Conservation (phyloP, 495 filamentous ascomycete species). For the Trypethelium eluteriae region DNA sequence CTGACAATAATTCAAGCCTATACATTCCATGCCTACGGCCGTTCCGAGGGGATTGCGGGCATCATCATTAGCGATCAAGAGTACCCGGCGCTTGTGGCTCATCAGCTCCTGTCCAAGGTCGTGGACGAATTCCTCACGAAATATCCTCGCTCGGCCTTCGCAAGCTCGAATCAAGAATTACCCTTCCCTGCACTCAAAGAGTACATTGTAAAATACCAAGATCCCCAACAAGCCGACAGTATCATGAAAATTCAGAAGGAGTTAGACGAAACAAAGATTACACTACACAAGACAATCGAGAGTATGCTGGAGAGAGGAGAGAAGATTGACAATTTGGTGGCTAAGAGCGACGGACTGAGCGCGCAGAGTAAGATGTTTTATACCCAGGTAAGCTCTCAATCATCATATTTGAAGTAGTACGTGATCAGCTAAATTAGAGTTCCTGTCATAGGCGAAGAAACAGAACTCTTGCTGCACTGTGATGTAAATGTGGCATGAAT, state of each 20-base stretch:
- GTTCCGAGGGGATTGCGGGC: conserved; percentile 76
- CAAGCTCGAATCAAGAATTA: conserved; percentile 47
- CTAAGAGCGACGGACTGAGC: conserved; percentile 80
- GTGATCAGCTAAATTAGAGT: not conserved
- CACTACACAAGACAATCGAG: conserved; percentile 94
- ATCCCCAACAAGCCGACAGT: conserved; percentile 30
- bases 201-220: conserved; percentile 43
- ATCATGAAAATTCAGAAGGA: conserved; percentile 89
- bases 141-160: conserved; percentile 62
- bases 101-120: conserved; percentile 84
- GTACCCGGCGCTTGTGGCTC: conserved; percentile 86
- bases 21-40: conserved; percentile 84
- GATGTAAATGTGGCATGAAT: conserved; percentile 47
- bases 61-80: conserved; percentile 86
- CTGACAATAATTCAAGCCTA: conserved; percentile 44
- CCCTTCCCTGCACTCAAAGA: conserved; percentile 66
- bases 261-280: conserved; percentile 95
- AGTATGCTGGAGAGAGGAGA: conserved; percentile 78
- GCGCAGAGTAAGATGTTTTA: conserved; percentile 96
- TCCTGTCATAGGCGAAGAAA: conserved; percentile 66
- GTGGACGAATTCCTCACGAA: conserved; percentile 85
- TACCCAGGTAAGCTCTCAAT: conserved; percentile 49
- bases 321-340: conserved; percentile 84
- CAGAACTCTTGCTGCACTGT: conserved; percentile 89
- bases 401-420: not conserved